Evolutionary conservation across 345 rosid genomes (phyloP), one percentile per base, ranked within the genome.

Genomic region (Eucalyptus curtisii): DNA sequence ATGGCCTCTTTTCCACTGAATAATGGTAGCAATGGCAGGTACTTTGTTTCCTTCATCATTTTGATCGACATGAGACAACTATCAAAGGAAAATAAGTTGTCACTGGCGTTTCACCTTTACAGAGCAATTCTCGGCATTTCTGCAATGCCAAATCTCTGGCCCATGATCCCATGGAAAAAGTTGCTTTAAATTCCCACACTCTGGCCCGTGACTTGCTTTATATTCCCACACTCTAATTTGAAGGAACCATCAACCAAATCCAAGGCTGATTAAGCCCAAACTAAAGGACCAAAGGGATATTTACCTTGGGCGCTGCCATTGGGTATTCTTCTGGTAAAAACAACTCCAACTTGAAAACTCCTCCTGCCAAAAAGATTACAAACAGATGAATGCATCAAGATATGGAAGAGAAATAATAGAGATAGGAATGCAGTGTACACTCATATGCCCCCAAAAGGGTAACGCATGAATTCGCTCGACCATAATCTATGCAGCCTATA

Each of bases 271-370:
- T 76, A 76, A 76, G 44, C 47, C 84, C 30, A 76, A 86, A 86
- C n/a, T 31, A 55, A 33, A 49, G 7, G 53, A 88, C 42, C 17
- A 37, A 45, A 33, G 87, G 86, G 37, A 82, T 57, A 76, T 89
- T 50, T 96, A 97, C 99, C 99, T 97, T 97, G 57, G 99, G 99
- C 49, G 99, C 99, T 53, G 99, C 96, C 99, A 98, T 98, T 57
- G 99, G 99, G 93, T 98, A 98, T 91, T 98, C 99, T 95, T 98
- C 99, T 40, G 99, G 99, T 89, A 98, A 94, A 93, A 98, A 98
- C 87, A 98, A 93, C 90, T 98, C 99, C 97, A 98, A 93, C 94
- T 98, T 98, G 96, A 98, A 98, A 86, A 98, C 99, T 37, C 99
- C 99, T 53, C 99, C 99, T 98, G 92, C 44, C 88, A 59, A 89